These are phyloP conservation scores for Fusarium pseudonygamai DNA, from an alignment of 2,329 filamentous ascomycete genomes.

Conservation along the genomic window DNA sequence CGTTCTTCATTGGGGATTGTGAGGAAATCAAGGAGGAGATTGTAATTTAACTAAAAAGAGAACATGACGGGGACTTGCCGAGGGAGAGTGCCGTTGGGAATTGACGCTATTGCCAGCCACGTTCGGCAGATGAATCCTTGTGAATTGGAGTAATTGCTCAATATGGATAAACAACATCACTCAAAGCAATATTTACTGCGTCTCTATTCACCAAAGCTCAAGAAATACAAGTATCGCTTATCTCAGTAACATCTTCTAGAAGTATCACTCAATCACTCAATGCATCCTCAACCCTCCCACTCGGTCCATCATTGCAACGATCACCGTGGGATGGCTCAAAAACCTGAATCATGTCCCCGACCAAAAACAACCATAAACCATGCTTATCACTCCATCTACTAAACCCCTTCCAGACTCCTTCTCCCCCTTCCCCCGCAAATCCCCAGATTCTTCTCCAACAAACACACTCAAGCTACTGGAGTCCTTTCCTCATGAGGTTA, in stretches of 20 bases:
- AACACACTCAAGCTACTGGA: neutral
- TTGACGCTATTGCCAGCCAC: constrained; percentile 2
- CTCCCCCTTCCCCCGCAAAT: constrained; percentile 21
- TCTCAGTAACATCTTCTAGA: neutral
- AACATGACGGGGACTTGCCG: neutral
- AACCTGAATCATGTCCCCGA: constrained; percentile 21
- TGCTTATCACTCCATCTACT: constrained; percentile 6
- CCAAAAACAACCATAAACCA: constrained; percentile 1
- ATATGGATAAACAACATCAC: neutral
- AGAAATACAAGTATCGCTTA: neutral
- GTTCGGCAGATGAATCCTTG: neutral
- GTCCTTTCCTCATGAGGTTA: constrained; percentile 33
- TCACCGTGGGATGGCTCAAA: neutral
- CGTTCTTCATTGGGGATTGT: neutral
- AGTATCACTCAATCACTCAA: neutral
- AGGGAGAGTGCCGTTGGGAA: neutral
- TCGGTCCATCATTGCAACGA: constrained; percentile 38
- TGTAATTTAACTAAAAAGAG: neutral
- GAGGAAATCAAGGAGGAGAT: neutral
- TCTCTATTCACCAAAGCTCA: no score
- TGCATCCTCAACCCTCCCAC: constrained; percentile 1
- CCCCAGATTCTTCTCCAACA: constrained; percentile 39
- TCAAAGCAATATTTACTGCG: neutral
- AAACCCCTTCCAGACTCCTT: neutral
- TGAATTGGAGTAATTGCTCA: neutral